These are phyloP conservation scores for Barnettozyma pratensis DNA, from an alignment of 805 yeast species.

Conservation along the genomic window DNA sequence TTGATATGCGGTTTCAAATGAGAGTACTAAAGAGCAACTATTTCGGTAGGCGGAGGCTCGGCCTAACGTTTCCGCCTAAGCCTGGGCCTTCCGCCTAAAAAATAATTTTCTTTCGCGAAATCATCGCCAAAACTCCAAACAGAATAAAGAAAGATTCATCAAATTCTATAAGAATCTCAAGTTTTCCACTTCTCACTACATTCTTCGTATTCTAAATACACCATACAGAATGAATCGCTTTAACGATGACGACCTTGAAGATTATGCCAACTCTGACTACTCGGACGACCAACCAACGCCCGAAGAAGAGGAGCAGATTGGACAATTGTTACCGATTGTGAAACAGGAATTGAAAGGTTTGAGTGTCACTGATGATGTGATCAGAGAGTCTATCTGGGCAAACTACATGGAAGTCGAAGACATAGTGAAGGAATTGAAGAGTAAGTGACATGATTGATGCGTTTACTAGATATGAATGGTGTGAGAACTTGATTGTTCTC, in stretches of 20 bases:
- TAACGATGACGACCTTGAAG: slow-evolving; percentile 27
- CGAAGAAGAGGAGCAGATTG: slow-evolving; percentile 37
- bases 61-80: too few species aligned
- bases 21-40: too few species aligned
- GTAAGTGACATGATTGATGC: slow-evolving; percentile 13
- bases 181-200: background rate
- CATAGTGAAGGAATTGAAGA: slow-evolving; percentile 40
- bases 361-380: slow-evolving; percentile 40
- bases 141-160: too few species aligned
- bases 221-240: slow-evolving; percentile 9
- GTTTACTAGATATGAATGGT: too few species aligned
- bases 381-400: slow-evolving; percentile 55
- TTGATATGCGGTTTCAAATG: too few species aligned
- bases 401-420: slow-evolving; percentile 52
- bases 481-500: too few species aligned
- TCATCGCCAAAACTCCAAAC: too few species aligned
- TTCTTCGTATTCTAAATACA: too few species aligned
- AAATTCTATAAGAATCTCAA: too few species aligned
- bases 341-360: slow-evolving; percentile 34
- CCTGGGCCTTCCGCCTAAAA: too few species aligned
- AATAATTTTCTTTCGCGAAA: too few species aligned
- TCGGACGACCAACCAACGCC: slow-evolving; percentile 31
- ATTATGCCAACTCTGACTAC: slow-evolving; percentile 25
- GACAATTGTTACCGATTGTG: slow-evolving; percentile 38
- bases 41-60: too few species aligned